phyloP scores from a whole-genome alignment of 345 rosid species.

The Pugionium cornutum region DNA sequence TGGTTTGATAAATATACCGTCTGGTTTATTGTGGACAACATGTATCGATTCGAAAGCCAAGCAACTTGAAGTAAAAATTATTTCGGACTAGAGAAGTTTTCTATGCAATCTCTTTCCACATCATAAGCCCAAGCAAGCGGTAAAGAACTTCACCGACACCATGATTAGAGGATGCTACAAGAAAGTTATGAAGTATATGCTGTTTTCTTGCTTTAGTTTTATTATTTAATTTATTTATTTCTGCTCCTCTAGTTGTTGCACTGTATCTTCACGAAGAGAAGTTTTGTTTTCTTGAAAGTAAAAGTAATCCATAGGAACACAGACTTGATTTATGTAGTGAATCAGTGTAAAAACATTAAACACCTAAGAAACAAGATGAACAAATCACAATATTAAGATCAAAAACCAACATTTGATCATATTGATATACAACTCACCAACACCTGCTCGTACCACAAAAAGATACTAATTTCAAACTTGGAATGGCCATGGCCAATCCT shows the following conservation, averaged over 20 bases:
- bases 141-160: background rate
- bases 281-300: no score
- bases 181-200: no score
- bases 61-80: no score
- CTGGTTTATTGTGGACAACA: no score
- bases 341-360: constrained; percentile 9
- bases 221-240: no score
- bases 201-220: no score
- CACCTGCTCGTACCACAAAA: background rate
- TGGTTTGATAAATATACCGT: no score
- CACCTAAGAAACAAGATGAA: constrained; percentile 18
- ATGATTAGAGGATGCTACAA: no score
- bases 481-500: constrained; percentile 94
- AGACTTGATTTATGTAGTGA: constrained; percentile 22
- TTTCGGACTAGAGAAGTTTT: no score
- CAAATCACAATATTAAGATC: constrained; percentile 30
- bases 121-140: background rate
- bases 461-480: constrained; percentile 51
- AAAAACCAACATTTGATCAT: constrained; percentile 30
- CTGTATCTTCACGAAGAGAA: no score
- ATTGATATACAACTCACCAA: constrained; percentile 13
- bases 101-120: background rate
- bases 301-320: background rate
- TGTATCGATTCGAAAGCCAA: no score
- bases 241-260: no score